Conservation (phyloP, 2,329 filamentous ascomycete genomes). For the Fonsecaea monophora region DNA sequence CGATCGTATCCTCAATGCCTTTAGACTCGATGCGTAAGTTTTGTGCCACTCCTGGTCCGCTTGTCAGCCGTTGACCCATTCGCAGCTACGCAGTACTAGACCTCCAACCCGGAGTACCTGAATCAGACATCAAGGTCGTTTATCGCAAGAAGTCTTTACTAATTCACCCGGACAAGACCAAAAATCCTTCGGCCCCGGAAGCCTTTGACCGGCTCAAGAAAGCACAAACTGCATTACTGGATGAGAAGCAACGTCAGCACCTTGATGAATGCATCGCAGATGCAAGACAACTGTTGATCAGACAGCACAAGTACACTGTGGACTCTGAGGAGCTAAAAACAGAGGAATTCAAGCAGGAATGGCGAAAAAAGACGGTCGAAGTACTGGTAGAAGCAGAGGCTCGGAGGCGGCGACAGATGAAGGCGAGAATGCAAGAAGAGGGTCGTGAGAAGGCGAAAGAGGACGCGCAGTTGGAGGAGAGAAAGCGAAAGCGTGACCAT, state of each 20-base stretch:
- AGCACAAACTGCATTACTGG: slow-evolving; percentile 86
- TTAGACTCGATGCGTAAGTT: slow-evolving; percentile 74
- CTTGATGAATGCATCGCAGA: slow-evolving; percentile 96
- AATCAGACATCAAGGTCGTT: slow-evolving; percentile 91
- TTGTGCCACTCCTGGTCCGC: neutral
- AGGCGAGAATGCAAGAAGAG: slow-evolving; percentile 96
- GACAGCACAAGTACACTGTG: slow-evolving; percentile 93
- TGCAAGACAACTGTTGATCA: slow-evolving; percentile 90
- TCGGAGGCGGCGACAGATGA: slow-evolving; percentile 80
- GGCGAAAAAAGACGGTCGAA: slow-evolving; percentile 86
- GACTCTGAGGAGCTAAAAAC: slow-evolving; percentile 81
- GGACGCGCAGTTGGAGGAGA: slow-evolving; percentile 81
- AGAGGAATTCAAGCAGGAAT: slow-evolving; percentile 79
- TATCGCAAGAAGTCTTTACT: slow-evolving; percentile 99
- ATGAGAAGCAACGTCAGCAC: slow-evolving; percentile 85
- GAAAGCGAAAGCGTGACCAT: slow-evolving; percentile 87
- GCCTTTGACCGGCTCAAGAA: slow-evolving; percentile 97
- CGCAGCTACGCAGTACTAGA: slow-evolving; percentile 87
- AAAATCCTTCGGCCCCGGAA: slow-evolving; percentile 86
- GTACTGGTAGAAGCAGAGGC: slow-evolving; percentile 94
- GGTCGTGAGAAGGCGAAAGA: slow-evolving; percentile 84
- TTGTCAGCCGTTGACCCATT: slow-evolving; percentile 23
- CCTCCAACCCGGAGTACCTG: slow-evolving; percentile 91
- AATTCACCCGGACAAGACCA: slow-evolving; percentile 98
- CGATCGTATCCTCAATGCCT: slow-evolving; percentile 89